These are phyloP conservation scores for Yarrowia porcina DNA, from an alignment of 805 yeast genomes.

Conservation along the genomic window DNA sequence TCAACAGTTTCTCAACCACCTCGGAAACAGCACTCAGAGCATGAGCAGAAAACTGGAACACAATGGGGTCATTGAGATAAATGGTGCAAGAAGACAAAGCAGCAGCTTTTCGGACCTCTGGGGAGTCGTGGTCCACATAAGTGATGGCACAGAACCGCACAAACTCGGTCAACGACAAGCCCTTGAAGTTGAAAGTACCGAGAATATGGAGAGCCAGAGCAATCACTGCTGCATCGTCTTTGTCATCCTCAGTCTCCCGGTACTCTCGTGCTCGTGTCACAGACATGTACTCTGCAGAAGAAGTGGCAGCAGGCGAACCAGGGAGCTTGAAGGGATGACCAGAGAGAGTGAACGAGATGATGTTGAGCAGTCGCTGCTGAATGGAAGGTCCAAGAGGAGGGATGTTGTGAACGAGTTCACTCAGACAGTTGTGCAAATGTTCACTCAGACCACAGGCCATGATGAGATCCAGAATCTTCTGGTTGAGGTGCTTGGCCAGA, in stretches of 20 bases:
- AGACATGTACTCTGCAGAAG: conserved; percentile 56
- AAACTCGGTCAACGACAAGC: conserved; percentile 78
- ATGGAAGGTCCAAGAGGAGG: conserved; percentile 77
- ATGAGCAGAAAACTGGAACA: conserved; percentile 74
- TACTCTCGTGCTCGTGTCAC: conserved; percentile 69
- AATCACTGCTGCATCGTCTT: conserved; percentile 52
- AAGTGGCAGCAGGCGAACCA: conserved; percentile 60
- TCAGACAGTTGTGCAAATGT: conserved; percentile 72
- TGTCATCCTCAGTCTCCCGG: conserved; percentile 62
- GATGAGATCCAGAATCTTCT: conserved; percentile 74
- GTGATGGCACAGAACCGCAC: conserved; percentile 80
- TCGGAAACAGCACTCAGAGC: conserved; percentile 81
- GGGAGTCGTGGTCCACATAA: conserved; percentile 75
- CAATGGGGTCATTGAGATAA: conserved; percentile 75
- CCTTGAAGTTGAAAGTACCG: conserved; percentile 68
- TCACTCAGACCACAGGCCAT: conserved; percentile 80
- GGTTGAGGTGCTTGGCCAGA: conserved; percentile 79
- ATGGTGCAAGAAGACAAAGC: conserved; percentile 78
- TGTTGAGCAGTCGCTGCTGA: conserved; percentile 65
- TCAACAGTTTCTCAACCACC: conserved; percentile 73
- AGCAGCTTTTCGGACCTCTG: conserved; percentile 78
- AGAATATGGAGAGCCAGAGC: conserved; percentile 78
- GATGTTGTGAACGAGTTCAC: conserved; percentile 62
- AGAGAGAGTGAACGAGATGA: conserved; percentile 69
- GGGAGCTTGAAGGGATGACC: conserved; percentile 82